These are phyloP conservation scores for Mucuna pruriens DNA, from an alignment of 306 rosid genomes.

Conservation along the genomic window DNA sequence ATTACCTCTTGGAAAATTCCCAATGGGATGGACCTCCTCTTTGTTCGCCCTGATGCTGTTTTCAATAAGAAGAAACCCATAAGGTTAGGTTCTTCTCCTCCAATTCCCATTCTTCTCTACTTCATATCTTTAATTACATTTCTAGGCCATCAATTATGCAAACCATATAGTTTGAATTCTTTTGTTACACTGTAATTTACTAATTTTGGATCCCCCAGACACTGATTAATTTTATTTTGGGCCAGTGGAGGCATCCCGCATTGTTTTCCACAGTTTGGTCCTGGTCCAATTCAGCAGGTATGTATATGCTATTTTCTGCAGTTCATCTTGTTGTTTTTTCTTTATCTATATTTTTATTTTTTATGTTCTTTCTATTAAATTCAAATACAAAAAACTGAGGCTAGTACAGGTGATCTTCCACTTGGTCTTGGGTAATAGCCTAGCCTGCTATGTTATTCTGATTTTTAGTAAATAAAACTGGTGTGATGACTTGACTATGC, in stretches of 20 bases:
- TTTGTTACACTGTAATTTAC: neutral
- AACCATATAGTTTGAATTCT: slow-evolving; percentile 17
- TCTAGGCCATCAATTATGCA: neutral
- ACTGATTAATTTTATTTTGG: slow-evolving; percentile 52
- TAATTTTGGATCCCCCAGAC: slow-evolving; percentile 22
- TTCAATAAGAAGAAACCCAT: slow-evolving; percentile 88
- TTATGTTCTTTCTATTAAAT: neutral
- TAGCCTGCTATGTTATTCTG: neutral
- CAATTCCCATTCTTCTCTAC: neutral
- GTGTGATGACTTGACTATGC: slow-evolving; percentile 10
- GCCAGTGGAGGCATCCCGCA: slow-evolving; percentile 95
- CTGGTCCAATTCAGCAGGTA: slow-evolving; percentile 93
- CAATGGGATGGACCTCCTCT: slow-evolving; percentile 81
- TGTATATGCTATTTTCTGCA: neutral
- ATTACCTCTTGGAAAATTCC: slow-evolving; percentile 88
- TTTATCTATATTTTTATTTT: neutral
- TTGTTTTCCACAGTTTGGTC: slow-evolving; percentile 99
- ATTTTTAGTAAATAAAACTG: neutral
- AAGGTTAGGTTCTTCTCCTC: slow-evolving; percentile 56
- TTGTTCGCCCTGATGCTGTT: slow-evolving; percentile 93
- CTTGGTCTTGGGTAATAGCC: slow-evolving; percentile 9
- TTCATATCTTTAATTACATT: neutral
- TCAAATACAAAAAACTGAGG: neutral
- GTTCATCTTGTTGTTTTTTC: slow-evolving; percentile 3
- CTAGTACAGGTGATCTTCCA: neutral